A percentile compares a stretch with the other conserved stretches of the same genome.
Evolutionary conservation across 805 yeast genomes (phyloP).

Genomic region (Candida bentonensis): DNA sequence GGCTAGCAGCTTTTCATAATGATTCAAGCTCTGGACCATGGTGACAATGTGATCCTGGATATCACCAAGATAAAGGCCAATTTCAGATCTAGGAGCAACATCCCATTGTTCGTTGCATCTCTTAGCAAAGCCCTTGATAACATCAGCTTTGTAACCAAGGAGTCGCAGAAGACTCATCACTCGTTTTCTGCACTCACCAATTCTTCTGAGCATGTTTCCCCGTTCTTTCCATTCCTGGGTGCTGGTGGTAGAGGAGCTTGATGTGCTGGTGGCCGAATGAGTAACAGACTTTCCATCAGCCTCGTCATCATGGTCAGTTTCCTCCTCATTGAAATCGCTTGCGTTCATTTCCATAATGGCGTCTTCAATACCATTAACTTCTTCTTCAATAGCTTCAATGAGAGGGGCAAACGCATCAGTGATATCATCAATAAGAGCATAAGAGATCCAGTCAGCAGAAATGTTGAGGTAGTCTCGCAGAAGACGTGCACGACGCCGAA

Average conservation of each 20-base stretch:
- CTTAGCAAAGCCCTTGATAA: conserved; percentile 89
- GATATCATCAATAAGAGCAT: conserved; percentile 90
- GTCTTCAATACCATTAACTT: conserved; percentile 89
- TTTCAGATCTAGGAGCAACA: conserved; percentile 67
- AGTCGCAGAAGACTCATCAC: conserved; percentile 83
- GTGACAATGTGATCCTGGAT: conserved; percentile 96
- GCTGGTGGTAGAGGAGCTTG: conserved; percentile 23
- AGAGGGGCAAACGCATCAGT: conserved; percentile 97
- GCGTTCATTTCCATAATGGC: conserved; percentile 80
- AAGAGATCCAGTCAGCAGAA: conserved; percentile 92
- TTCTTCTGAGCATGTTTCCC: conserved; percentile 88
- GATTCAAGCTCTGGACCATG: conserved; percentile 90
- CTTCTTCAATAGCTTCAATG: conserved; percentile 87
- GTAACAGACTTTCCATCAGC: conserved; percentile 19
- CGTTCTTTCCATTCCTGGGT: conserved; percentile 72
- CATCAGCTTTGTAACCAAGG: conserved; percentile 89
- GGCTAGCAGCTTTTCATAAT: conserved; percentile 85
- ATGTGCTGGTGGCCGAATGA: conserved; percentile 16
- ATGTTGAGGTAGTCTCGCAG: conserved; percentile 80
- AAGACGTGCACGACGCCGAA: conserved; percentile 80
- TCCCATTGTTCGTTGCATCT: conserved; percentile 79
- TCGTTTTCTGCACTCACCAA: conserved; percentile 88
- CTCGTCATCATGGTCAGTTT: conserved; percentile 24
- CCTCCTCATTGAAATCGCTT: conserved; percentile 32
- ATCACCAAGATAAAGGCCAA: conserved; percentile 90